These are phyloP conservation scores for Lipomyces orientalis DNA, from an alignment of 805 yeast species.

Conservation along the genomic window DNA sequence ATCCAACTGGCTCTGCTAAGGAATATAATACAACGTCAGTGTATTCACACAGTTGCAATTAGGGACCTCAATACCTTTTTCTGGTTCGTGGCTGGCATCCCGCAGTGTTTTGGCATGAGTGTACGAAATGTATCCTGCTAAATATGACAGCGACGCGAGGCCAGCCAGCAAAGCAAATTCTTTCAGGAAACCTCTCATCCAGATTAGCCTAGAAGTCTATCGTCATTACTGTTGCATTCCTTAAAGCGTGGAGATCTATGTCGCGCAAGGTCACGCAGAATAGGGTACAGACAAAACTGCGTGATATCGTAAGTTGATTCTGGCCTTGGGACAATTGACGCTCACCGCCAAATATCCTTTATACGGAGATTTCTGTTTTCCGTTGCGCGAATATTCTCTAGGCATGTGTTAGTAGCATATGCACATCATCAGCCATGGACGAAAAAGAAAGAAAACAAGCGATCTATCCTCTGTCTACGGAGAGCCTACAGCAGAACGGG, in stretches of 20 bases:
- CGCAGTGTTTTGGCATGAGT: background rate
- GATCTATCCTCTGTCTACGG: slow-evolving; percentile 27
- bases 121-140: background rate
- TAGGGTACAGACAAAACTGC: too few species aligned
- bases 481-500: slow-evolving; percentile 28
- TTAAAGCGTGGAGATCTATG: too few species aligned
- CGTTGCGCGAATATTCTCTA: background rate
- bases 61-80: background rate
- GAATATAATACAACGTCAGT: background rate
- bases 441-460: slow-evolving; percentile 23
- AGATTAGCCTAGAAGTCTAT: background rate
- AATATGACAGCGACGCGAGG: slow-evolving; percentile 1
- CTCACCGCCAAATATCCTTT: background rate
- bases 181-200: background rate
- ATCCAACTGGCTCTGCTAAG: background rate
- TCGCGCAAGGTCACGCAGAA: too few species aligned
- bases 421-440: slow-evolving; percentile 20
- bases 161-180: background rate
- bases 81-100: background rate
- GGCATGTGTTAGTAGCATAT: background rate
- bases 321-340: background rate
- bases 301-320: too few species aligned
- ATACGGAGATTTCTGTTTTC: background rate
- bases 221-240: background rate
- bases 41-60: background rate